Evolutionary conservation across 2,329 filamentous ascomycete genomes (phyloP), one percentile per base, ranked within the genome.

Genomic region (Xylaria digitata): DNA sequence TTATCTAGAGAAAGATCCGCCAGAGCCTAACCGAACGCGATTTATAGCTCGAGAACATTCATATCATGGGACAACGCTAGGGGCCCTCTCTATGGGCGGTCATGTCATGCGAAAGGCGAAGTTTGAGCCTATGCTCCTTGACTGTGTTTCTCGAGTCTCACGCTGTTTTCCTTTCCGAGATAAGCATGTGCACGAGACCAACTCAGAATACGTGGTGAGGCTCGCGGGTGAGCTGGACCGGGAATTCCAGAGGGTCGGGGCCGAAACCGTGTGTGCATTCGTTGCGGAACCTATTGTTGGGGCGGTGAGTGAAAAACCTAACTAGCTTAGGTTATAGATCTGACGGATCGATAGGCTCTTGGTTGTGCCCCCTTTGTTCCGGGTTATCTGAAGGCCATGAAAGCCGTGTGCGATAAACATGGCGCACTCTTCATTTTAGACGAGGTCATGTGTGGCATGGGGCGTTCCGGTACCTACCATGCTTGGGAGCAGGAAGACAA

Each of bases 381-480:
- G 0, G 91, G 91, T 0, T 96, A 96, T 71, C 87, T 94, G 56
- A 79, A 82, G 57, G 90, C 89, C 0, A 87, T 95, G 78, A 86
- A 86, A 72, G 80, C 81, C 1, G 81, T 96, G 1, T 96, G 92
- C 75, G 85, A 90, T 59, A 87, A 86, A 67, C 83, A 95, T 73
- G 92, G 90, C 0, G 88, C 90, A 0, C 84, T 96, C 0, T 82
- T 96, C n/a, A 90, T 95, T 52, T 79, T 95, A 0, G 93, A 96
- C 73, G 92, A 95, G 58, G 84, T 93, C 50, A 92, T 94, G 90
- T 90, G 86, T 54, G 89, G 89, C 1, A 85, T 86, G 77, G 89
- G 89, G 1, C 80, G 88, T 0, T 84, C 83, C 0, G 89, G 88
- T 0, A 83, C 80, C 4, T 77, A 90, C 70, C 85, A 92, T 56